These are phyloP conservation scores for Botrytis medusae DNA, from an alignment of 2,329 filamentous ascomycete genomes.

Conservation along the genomic window DNA sequence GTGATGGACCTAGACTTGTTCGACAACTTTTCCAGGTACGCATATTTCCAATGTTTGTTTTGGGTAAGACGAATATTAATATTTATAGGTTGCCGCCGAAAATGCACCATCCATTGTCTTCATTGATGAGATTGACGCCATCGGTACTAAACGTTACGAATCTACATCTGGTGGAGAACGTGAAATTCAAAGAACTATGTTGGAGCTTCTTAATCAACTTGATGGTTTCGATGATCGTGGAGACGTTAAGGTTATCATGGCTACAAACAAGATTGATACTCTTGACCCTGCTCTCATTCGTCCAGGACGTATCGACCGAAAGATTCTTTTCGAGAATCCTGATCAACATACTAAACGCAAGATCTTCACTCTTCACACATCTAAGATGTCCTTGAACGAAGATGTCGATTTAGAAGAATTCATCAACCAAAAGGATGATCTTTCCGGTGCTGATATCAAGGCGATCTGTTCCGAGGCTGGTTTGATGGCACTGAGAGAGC, in stretches of 20 bases:
- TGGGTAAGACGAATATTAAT: conserved; percentile 22
- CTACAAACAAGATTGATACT: conserved; percentile 99
- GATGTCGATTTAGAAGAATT: conserved; percentile 99
- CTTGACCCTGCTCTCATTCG: conserved; percentile 94
- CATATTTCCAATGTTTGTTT: conserved; percentile 2
- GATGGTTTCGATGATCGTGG: conserved; percentile 98
- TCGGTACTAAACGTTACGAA: conserved; percentile 98
- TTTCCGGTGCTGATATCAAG: conserved; percentile 97
- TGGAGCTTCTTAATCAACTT: conserved; percentile 96
- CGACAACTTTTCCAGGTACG: conserved; percentile 87
- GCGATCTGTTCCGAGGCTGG: conserved; percentile 98
- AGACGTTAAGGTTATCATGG: conserved; percentile 99
- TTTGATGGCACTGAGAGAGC: conserved; percentile 87
- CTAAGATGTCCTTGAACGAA: conserved; percentile 94
- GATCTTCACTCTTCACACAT: conserved; percentile 97
- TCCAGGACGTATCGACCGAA: conserved; percentile 95
- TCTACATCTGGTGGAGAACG: conserved; percentile 95
- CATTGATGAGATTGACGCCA: conserved; percentile 98
- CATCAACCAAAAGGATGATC: conserved; percentile 96
- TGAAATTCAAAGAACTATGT: conserved; percentile 97
- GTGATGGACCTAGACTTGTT: conserved; percentile 90
- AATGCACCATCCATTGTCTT: conserved; percentile 97
- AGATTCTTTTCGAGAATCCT: conserved; percentile 75
- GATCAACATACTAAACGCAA: conserved; percentile 91
- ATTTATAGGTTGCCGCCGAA: conserved; percentile 77